These are phyloP conservation scores for Agrocybe praecox DNA, from an alignment of 768 basidiomycete species.

Conservation along the genomic window DNA sequence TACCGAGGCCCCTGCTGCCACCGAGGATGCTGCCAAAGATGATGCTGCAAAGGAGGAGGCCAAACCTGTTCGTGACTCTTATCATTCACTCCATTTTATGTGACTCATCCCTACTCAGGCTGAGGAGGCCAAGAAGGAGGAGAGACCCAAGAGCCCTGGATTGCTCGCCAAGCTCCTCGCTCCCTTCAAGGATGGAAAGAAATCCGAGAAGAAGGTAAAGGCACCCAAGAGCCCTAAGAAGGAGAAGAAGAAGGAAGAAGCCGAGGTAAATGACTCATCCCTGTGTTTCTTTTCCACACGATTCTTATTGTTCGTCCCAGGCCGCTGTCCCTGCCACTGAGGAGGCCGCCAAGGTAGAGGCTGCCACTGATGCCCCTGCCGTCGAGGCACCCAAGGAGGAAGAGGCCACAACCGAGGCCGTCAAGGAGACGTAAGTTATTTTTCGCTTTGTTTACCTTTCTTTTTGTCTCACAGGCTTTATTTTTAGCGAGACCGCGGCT, in stretches of 20 bases:
- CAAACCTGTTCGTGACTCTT: conserved; percentile 38
- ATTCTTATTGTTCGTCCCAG: conserved; percentile 15
- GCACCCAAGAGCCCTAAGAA: conserved; percentile 79
- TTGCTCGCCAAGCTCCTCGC: conserved; percentile 79
- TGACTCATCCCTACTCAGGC: conserved; percentile 27
- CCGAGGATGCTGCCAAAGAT: conserved; percentile 19
- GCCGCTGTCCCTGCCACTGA: conserved; percentile 39
- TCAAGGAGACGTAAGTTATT: conserved; percentile 44
- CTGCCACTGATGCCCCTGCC: conserved; percentile 46
- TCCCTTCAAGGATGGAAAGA: conserved; percentile 67
- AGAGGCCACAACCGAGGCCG: conserved; percentile 45
- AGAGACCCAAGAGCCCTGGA: conserved; percentile 79
- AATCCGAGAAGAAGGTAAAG: conserved; percentile 58
- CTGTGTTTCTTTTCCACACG: not conserved
- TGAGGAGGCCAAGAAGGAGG: conserved; percentile 72
- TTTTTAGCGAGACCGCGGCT: conserved; percentile 31
- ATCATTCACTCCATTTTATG: conserved; percentile 3
- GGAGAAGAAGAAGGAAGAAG: conserved; percentile 80
- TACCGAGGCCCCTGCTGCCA: conserved; percentile 39
- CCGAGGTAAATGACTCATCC: conserved; percentile 43
- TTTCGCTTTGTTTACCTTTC: not conserved
- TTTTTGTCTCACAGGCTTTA: not conserved
- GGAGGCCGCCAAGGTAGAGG: conserved; percentile 51
- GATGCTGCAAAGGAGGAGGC: conserved; percentile 37
- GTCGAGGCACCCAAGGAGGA: conserved; percentile 60